Conservation (phyloP, 2,329 filamentous ascomycete genomes). For the Neophaeococcomyces aloes region DNA sequence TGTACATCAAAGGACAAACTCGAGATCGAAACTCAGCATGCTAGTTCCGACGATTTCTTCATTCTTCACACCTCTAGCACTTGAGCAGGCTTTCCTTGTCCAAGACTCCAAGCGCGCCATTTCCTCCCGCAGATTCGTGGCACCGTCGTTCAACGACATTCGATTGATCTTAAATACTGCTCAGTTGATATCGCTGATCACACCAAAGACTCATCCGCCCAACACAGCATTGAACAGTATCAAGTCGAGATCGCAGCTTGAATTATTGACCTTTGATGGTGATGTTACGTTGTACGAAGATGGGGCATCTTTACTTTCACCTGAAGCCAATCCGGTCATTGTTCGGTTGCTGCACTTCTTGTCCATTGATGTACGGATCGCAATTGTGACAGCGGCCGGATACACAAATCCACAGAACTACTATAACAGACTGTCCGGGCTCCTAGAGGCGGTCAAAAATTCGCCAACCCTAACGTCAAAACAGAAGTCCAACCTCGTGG, state of each 20-base stretch:
- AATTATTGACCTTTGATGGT: slow-evolving; percentile 91
- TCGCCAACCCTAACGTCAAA: slow-evolving; percentile 49
- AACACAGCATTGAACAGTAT: slow-evolving; percentile 2
- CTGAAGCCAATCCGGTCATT: slow-evolving; percentile 67
- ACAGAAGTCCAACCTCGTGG: slow-evolving; percentile 68
- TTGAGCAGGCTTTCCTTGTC: slow-evolving; percentile 83
- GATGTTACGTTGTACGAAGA: slow-evolving; percentile 95
- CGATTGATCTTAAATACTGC: slow-evolving; percentile 88
- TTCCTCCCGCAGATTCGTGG: slow-evolving; percentile 81
- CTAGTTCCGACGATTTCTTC: slow-evolving; percentile 84
- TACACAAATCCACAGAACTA: slow-evolving; percentile 84
- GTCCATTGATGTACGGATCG: slow-evolving; percentile 67
- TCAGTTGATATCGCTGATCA: slow-evolving; percentile 82
- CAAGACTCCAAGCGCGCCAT: slow-evolving; percentile 82
- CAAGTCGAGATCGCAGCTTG: slow-evolving; percentile 51
- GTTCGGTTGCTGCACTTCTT: slow-evolving; percentile 59
- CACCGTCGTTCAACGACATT: slow-evolving; percentile 94
- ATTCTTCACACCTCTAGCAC: slow-evolving; percentile 80
- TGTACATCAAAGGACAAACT: slow-evolving; percentile 16
- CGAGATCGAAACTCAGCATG: slow-evolving; percentile 78
- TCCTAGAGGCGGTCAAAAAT: slow-evolving; percentile 66
- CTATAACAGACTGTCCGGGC: slow-evolving; percentile 73
- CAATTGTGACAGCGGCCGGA: slow-evolving; percentile 92
- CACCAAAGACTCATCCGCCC: slow-evolving; percentile 22
- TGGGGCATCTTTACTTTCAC: slow-evolving; percentile 57